Evolutionary conservation across 345 rosid genomes (phyloP).

Genomic region (Salix dunnii): DNA sequence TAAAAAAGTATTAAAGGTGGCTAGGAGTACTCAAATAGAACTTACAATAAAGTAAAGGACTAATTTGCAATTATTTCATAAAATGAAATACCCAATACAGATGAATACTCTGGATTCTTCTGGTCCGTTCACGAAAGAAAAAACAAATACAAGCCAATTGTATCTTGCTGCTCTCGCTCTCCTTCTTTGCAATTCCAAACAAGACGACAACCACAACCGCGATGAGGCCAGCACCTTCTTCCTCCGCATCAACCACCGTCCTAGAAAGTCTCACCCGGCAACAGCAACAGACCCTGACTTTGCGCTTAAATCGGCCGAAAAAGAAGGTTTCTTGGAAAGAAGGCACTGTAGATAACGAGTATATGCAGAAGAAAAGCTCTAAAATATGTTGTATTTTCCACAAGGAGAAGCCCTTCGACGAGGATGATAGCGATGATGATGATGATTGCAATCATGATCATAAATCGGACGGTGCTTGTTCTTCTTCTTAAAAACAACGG

Average conservation of each 20-base stretch:
- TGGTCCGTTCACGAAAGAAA: neutral
- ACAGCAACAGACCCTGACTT: constrained; percentile 49
- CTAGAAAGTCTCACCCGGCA: constrained; percentile 37
- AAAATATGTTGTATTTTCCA: constrained; percentile 98
- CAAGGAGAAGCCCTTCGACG: constrained; percentile 86
- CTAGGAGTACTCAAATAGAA: neutral
- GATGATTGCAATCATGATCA: constrained; percentile 24
- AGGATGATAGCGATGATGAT: constrained; percentile 82
- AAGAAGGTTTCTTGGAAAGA: constrained; percentile 95
- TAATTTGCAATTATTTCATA: neutral
- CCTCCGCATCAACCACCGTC: constrained; percentile 50
- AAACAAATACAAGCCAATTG: neutral
- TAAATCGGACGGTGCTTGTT: constrained; percentile 19
- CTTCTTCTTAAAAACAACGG: constrained; percentile 5
- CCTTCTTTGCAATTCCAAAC: neutral
- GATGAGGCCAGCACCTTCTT: constrained; percentile 8
- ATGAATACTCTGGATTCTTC: neutral
- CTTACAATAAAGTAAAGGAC: neutral
- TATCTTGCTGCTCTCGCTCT: neutral
- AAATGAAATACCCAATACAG: neutral
- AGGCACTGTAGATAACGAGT: constrained; percentile 93
- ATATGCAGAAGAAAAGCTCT: constrained; percentile 93
- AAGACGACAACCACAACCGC: neutral
- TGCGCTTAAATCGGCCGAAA: constrained; percentile 60
- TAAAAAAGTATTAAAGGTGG: no score